phyloP scores from a whole-genome alignment of 2,329 filamentous ascomycete species.

The Trichoderma harzianum region DNA sequence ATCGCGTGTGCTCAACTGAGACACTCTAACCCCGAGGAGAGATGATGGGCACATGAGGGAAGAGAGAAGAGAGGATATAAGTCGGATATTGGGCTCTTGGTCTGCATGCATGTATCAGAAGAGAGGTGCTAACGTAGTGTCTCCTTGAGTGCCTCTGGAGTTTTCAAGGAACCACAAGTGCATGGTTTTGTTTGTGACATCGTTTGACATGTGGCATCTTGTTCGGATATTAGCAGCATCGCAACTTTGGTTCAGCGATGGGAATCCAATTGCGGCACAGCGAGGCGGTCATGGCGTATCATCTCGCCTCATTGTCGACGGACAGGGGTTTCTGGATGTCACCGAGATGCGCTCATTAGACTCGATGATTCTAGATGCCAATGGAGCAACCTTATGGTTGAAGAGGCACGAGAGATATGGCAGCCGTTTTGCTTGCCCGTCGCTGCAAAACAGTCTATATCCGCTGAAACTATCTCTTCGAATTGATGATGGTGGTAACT shows the following conservation, averaged over 20 bases:
- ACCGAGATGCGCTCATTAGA: constrained; percentile 10
- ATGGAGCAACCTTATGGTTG: constrained; percentile 12
- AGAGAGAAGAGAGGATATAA: background rate
- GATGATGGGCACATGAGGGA: background rate
- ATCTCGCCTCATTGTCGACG: constrained; percentile 12
- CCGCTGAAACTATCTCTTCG: background rate
- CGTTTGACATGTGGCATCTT: constrained; percentile 17
- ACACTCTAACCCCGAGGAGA: background rate
- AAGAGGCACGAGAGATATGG: background rate
- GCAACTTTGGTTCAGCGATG: constrained; percentile 19
- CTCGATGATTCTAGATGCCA: constrained; percentile 6
- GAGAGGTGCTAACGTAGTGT: background rate
- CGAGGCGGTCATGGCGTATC: constrained; percentile 10
- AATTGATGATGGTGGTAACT: background rate
- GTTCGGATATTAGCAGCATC: background rate
- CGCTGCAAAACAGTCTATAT: background rate
- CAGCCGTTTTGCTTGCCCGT: background rate
- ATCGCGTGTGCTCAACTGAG: background rate
- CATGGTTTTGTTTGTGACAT: background rate
- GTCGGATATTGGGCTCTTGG: background rate
- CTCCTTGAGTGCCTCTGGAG: background rate
- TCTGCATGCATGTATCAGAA: background rate
- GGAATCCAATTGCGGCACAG: background rate
- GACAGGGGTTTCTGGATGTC: constrained; percentile 13
- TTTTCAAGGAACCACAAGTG: background rate